A percentile compares a stretch with the other conserved stretches of the same genome.
phyloP scores from a whole-genome alignment of 306 rosid species.

The Vigna hirtella region DNA sequence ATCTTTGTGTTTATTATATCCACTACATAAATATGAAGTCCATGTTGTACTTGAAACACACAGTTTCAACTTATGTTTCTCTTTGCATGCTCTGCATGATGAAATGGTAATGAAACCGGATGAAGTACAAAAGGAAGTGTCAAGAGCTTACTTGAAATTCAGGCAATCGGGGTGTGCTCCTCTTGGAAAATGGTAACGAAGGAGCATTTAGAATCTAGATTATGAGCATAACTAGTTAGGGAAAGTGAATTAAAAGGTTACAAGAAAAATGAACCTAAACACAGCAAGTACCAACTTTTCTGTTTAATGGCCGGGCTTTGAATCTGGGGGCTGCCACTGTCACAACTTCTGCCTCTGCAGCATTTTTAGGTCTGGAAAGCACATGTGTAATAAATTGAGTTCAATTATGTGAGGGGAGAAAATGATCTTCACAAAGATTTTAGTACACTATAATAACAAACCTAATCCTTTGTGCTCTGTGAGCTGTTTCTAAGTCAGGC shows the following conservation, averaged over 20 bases:
- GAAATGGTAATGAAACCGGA: slow-evolving; percentile 14
- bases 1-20: not conserved
- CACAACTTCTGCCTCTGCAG: slow-evolving; percentile 56
- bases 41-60: not conserved
- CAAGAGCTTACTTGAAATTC: slow-evolving; percentile 84
- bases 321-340: slow-evolving; percentile 60
- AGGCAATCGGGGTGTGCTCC: slow-evolving; percentile 83
- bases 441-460: slow-evolving; percentile 48
- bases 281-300: slow-evolving; percentile 74
- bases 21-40: slow-evolving; percentile 1
- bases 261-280: slow-evolving; percentile 24
- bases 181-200: slow-evolving; percentile 70
- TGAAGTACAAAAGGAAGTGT: slow-evolving; percentile 12
- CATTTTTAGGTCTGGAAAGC: slow-evolving; percentile 67
- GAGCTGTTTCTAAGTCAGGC: slow-evolving; percentile 86
- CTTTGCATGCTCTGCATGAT: slow-evolving; percentile 14
- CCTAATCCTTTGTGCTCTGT: slow-evolving; percentile 87
- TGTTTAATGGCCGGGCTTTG: slow-evolving; percentile 91
- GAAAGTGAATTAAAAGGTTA: slow-evolving; percentile 31
- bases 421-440: slow-evolving; percentile 13
- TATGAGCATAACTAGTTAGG: slow-evolving; percentile 38
- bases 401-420: slow-evolving; percentile 30
- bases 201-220: slow-evolving; percentile 91
- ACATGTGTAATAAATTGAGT: slow-evolving; percentile 30
- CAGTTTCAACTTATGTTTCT: slow-evolving; percentile 3